Evolutionary conservation across 148 eudicot genomes (phyloP), one percentile per base, ranked within the genome.

Genomic region (Rhododendron henanense): DNA sequence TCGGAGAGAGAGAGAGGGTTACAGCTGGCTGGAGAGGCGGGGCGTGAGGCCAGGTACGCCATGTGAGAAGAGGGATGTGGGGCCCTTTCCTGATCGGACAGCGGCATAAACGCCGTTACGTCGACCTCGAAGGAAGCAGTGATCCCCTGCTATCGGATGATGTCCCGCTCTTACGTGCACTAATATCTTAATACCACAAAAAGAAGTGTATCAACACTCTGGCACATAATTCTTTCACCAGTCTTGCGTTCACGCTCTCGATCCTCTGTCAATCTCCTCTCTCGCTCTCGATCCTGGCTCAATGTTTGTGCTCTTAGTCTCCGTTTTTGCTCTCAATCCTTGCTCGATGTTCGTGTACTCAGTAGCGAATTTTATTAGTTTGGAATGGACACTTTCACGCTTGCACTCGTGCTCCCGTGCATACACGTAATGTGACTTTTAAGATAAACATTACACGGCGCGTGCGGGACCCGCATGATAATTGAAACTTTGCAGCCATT

Each of bases 1-100:
- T 19, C 65, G 5, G 19, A 1, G 23, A 18, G 33, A 8, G 5
- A 35, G 84, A 37, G 74, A 57, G 74, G 41, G 75, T 39, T 7
- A 84, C 81, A 84, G 86, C 85, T 84, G 67, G 65, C 48, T 73
- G 7, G 47, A 55, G 50, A 53, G 51, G 65, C 2, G 77, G 67
- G 47, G 23, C 81, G 28, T 16, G 53, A 47, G 37, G 35, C 71
- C 65, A 76, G 80, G 81, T 23, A 69, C 67, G 48, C 80, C 85
- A 84, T 37, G 85, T 73, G 85, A 69, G 83, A 55, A 3, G 73
- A 2, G 65, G 33, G 13, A 51, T 3, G 80, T 51, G 85, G 85
- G 81, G 4, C 81, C 85, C 65, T 33, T 11, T 11, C 5, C 2
- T 15, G 50, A 19, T 61, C 35, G 67, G 45, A 81, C 83, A 39